phyloP scores from a whole-genome alignment of 208 protist species.

The Acanthamoeba lugdunensis region DNA sequence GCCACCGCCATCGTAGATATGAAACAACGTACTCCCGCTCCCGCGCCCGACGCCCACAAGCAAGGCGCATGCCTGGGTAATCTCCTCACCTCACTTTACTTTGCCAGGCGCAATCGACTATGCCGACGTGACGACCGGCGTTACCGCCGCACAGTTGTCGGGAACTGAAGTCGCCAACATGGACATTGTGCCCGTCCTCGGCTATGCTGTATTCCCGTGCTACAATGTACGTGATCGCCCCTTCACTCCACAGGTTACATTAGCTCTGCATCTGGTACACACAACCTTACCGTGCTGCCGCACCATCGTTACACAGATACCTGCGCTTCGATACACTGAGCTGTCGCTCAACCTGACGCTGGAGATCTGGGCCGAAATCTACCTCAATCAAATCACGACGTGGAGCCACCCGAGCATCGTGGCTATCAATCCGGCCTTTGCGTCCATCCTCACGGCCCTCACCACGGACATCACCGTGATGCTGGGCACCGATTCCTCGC shows the following conservation, averaged over 20 bases:
- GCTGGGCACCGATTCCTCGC: background rate
- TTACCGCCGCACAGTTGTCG: background rate
- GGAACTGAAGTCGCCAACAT: background rate
- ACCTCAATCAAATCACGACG: background rate
- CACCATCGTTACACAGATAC: background rate
- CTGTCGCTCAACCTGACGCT: background rate
- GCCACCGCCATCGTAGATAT: background rate
- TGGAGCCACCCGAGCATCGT: slow-evolving; percentile 30
- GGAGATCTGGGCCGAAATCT: slow-evolving; percentile 6
- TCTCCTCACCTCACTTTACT: background rate
- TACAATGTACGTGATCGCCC: background rate
- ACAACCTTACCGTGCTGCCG: background rate
- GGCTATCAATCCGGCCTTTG: slow-evolving; percentile 6
- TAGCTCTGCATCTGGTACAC: no score
- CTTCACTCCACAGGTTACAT: no score
- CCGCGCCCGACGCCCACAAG: no score
- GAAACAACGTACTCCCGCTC: no score
- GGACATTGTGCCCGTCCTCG: background rate
- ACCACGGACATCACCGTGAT: background rate
- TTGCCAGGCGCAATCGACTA: background rate
- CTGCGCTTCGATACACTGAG: background rate
- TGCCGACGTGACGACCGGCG: background rate
- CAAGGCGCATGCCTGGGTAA: background rate
- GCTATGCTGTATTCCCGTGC: background rate
- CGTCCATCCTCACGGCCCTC: background rate